Percentiles rank a stretch among this genome's conserved stretches.
Conservation (phyloP, 495 filamentous ascomycete species). For the Penicillium fimorum region DNA sequence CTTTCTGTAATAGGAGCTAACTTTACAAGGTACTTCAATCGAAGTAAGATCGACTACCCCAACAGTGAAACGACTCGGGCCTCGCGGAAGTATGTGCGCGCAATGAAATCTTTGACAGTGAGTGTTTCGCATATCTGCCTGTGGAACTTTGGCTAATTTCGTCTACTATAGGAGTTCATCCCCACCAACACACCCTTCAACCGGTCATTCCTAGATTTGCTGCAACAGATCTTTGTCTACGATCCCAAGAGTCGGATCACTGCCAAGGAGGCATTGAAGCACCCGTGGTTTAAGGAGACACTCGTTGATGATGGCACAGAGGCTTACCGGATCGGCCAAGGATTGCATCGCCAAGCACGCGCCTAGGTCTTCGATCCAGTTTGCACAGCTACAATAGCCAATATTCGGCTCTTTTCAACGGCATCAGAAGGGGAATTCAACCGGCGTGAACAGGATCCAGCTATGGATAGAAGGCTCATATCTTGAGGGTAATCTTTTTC, state of each 20-base stretch:
- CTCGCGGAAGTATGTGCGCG: constrained; percentile 87
- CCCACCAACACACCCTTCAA: constrained; percentile 77
- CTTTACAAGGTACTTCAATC: constrained; percentile 73
- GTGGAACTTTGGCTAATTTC: neutral
- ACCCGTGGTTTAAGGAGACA: constrained; percentile 90
- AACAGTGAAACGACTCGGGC: constrained; percentile 82
- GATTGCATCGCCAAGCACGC: constrained; percentile 29
- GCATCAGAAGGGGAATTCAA: constrained; percentile 10
- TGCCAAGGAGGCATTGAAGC: constrained; percentile 84
- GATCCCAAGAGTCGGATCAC: constrained; percentile 88
- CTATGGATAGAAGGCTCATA: constrained; percentile 35
- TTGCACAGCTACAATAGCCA: constrained; percentile 3
- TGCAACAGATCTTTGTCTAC: constrained; percentile 91
- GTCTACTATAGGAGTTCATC: constrained; percentile 72
- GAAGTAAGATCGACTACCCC: constrained; percentile 82
- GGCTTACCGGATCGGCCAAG: constrained; percentile 66
- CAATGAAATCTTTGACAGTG: constrained; percentile 88
- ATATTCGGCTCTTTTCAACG: constrained; percentile 12
- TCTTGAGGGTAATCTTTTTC: constrained; percentile 20
- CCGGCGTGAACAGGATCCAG: constrained; percentile 31
- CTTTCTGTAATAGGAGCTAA: constrained; percentile 3
- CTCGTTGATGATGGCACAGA: constrained; percentile 91
- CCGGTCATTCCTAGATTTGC: constrained; percentile 79
- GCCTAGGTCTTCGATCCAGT: neutral
- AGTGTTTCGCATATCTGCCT: constrained; percentile 35